Percentiles rank a stretch among this genome's conserved stretches.
phyloP scores from a whole-genome alignment of 192 early-diverging fungal genomes.

The Podila epicladia region DNA sequence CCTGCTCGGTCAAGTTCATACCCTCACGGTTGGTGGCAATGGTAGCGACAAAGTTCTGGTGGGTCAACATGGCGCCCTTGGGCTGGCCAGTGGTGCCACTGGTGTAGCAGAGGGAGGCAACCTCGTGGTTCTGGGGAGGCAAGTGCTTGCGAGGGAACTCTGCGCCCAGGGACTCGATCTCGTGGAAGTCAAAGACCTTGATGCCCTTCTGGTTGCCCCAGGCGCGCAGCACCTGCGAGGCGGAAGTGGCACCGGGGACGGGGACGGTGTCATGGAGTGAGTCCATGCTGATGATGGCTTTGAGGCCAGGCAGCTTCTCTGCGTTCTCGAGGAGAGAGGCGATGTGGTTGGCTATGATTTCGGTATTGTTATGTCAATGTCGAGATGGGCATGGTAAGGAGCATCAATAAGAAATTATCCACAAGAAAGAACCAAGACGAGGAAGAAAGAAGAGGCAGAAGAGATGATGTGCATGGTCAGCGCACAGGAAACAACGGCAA shows the following conservation, averaged over 20 bases:
- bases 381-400: neutral
- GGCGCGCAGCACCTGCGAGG: constrained; percentile 50
- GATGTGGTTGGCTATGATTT: constrained; percentile 51
- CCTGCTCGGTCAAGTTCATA: constrained; percentile 16
- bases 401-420: neutral
- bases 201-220: constrained; percentile 77
- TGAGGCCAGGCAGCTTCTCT: constrained; percentile 67
- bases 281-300: constrained; percentile 79
- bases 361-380: neutral
- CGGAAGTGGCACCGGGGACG: constrained; percentile 40
- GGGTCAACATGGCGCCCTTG: constrained; percentile 81
- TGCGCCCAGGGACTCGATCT: constrained; percentile 71
- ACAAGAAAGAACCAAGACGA: neutral
- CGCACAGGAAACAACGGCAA: neutral
- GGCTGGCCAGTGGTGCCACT: constrained; percentile 89
- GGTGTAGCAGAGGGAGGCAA: constrained; percentile 82
- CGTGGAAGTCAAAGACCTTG: constrained; percentile 65
- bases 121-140: constrained; percentile 71
- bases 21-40: constrained; percentile 49
- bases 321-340: constrained; percentile 59
- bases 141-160: constrained; percentile 64
- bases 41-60: constrained; percentile 77
- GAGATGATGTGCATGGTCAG: neutral
- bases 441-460: neutral
- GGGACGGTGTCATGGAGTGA: constrained; percentile 53